These are phyloP conservation scores for Saccharomycopsis babjevae DNA, from an alignment of 805 yeast genomes.

Conservation along the genomic window DNA sequence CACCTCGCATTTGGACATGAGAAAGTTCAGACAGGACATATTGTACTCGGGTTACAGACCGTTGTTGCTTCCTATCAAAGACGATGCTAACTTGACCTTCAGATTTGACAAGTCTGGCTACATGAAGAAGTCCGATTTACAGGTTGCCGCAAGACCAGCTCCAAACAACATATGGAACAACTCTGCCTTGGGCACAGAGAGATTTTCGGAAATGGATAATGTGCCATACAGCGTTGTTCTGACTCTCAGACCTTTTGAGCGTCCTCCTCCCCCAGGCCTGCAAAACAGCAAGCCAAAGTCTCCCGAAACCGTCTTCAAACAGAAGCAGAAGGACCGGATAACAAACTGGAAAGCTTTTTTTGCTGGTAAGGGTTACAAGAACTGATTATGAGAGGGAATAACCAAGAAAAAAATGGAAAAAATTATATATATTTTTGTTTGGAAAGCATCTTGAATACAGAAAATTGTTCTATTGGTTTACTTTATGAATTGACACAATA, in stretches of 20 bases:
- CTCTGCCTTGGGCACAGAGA: slow-evolving; percentile 17
- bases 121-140: not conserved
- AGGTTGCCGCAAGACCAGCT: not conserved
- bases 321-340: not conserved
- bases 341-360: slow-evolving; percentile 16
- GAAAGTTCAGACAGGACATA: slow-evolving; percentile 13
- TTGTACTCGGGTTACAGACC: slow-evolving; percentile 17
- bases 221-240: slow-evolving; percentile 13
- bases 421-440: too few relatives aligned
- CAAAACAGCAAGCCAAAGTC: not conserved
- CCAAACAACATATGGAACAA: slow-evolving; percentile 18
- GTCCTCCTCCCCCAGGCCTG: slow-evolving; percentile 8
- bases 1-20: slow-evolving; percentile 14
- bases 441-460: too few relatives aligned
- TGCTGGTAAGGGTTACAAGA: slow-evolving; percentile 10
- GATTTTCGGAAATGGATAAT: slow-evolving; percentile 18
- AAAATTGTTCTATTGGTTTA: too few relatives aligned
- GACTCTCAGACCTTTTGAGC: slow-evolving; percentile 15
- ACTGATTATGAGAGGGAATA: not conserved
- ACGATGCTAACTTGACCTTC: slow-evolving; percentile 5
- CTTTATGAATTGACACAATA: too few relatives aligned
- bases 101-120: slow-evolving; percentile 13
- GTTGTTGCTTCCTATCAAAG: slow-evolving; percentile 11
- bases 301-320: not conserved
- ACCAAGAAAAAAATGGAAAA: too few relatives aligned